Evolutionary conservation across 495 filamentous ascomycete genomes (phyloP), one percentile per base, ranked within the genome.

Genomic region (Penicillium alfredii): DNA sequence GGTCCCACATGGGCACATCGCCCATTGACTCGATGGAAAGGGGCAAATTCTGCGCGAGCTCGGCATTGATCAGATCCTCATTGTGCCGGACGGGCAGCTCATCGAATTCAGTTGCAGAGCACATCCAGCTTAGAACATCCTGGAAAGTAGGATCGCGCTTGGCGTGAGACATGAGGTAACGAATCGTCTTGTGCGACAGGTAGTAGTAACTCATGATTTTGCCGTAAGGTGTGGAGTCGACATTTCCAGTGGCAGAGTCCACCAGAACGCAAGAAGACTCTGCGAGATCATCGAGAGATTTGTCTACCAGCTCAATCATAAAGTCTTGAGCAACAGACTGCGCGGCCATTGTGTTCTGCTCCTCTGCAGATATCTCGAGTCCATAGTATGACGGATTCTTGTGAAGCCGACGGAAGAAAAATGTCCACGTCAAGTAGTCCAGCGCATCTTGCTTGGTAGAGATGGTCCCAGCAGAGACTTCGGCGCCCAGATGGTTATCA

Each of bases 161-260:
- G 29, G 86, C 86, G 42, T 87, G 72, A 22, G 72, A 68, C 44
- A 85, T 72, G 3, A 98, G 70, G 44, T 85, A 78, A 1, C 92
- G 82, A 47, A 99, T 88, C 5, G 93, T 96, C 58, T 87, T 87
- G 62, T 99, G 92, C 0, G 88, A 90, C 17, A 99, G 79, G 55
- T 99, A 99, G 70, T 99, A 99, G 68, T 99, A 99, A 63, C 82
- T 88, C 84, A 95, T 94, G 53, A 97, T 97, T 65, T 94, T 96
- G 44, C 92, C 92, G 24, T 96, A 69, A 0, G 92, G 78, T 0
- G 92, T 96, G 0, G 88, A 71, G 40, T 94, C 81, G 17, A 99
- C 76, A 44, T 96, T 84, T 15, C 88, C 88, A 48, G 88, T 94
- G 3, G 61, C 64, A n/a, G 83, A 78, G 45, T 82, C 80, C 2